Evolutionary conservation across 257 asterid species (phyloP).

Genomic region (Avicennia marina): DNA sequence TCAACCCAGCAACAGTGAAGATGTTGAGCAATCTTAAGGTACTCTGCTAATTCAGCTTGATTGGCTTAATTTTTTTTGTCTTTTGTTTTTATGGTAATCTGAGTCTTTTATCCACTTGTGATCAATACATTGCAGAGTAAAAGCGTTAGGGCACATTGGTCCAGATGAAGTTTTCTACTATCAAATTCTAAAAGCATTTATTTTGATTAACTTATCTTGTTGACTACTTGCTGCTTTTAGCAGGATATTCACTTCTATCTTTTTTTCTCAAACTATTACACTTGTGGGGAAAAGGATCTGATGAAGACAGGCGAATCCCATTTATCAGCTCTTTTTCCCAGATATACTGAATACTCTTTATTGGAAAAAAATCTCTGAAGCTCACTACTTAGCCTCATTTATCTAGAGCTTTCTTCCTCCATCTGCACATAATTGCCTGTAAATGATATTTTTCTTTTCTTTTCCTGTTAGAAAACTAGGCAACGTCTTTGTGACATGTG

Average conservation of each 20-base stretch:
- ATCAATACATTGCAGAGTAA: conserved; percentile 9
- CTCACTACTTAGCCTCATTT: too few species aligned
- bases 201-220: conserved; percentile 3
- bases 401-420: too few species aligned
- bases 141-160: conserved; percentile 11
- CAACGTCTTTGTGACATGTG: too few species aligned
- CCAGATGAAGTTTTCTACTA: conserved; percentile 10
- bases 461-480: too few species aligned
- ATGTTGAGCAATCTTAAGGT: conserved; percentile 99
- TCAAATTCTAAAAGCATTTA: conserved; percentile 4
- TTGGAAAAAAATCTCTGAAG: too few species aligned
- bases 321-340: conserved; percentile 5
- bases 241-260: background rate
- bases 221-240: conserved; percentile 3
- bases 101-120: background rate
- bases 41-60: conserved; percentile 19
- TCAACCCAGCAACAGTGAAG: conserved; percentile 97
- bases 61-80: background rate
- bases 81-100: background rate
- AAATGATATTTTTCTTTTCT: too few species aligned
- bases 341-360: too few species aligned
- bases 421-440: background rate
- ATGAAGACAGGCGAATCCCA: conserved; percentile 4
- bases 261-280: conserved; percentile 15
- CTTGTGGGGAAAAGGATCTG: background rate